These are phyloP conservation scores for Paracamarosporium sp. DNA, from an alignment of 2,329 filamentous ascomycete genomes.

Conservation along the genomic window DNA sequence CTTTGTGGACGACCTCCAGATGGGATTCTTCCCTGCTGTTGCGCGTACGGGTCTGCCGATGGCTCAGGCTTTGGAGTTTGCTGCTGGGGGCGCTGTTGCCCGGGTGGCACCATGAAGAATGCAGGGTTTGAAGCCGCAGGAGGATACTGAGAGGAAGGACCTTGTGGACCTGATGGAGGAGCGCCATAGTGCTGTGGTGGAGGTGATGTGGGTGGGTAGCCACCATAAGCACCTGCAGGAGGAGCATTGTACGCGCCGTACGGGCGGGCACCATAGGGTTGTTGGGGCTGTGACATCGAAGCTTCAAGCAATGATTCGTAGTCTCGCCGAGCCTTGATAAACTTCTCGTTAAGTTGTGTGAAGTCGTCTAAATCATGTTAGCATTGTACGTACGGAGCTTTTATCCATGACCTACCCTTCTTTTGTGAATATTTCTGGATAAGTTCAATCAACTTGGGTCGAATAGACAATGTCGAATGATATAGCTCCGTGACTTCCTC, in stretches of 20 bases:
- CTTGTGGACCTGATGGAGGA: conserved; percentile 40
- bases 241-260: conserved; percentile 44
- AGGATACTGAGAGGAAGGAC: conserved; percentile 47
- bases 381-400: background rate
- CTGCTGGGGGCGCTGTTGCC: conserved; percentile 37
- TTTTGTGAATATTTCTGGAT: conserved; percentile 99
- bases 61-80: conserved; percentile 38
- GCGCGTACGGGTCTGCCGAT: conserved; percentile 45
- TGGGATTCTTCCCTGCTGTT: conserved; percentile 45
- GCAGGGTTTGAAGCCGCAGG: conserved; percentile 43
- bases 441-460: conserved; percentile 95
- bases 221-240: conserved; percentile 34
- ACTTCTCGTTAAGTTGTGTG: conserved; percentile 97
- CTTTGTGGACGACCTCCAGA: conserved; percentile 43
- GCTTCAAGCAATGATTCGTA: conserved; percentile 96
- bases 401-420: conserved; percentile 70
- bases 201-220: conserved; percentile 43
- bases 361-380: conserved; percentile 77
- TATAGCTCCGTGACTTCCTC: conserved; percentile 94
- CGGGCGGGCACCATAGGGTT: conserved; percentile 75
- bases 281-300: conserved; percentile 93
- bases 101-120: conserved; percentile 48
- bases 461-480: conserved; percentile 90
- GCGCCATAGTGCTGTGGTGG: conserved; percentile 43
- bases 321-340: conserved; percentile 96